Conservation (phyloP, 345 rosid genomes). For the Excoecaria agallocha region DNA sequence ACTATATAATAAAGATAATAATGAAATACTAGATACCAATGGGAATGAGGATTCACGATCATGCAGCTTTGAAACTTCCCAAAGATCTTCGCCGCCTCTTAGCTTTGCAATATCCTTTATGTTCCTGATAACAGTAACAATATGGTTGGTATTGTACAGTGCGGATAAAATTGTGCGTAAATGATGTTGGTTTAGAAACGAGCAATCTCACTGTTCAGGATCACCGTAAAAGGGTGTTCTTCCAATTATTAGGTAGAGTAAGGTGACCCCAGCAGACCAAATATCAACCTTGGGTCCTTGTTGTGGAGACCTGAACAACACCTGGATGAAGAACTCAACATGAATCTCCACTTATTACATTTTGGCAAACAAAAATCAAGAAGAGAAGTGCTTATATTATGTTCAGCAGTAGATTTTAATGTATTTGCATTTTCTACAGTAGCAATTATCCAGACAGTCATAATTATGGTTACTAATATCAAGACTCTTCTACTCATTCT, state of each 20-base stretch:
- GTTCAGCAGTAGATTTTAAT: neutral
- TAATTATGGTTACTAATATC: neutral
- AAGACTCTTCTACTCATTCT: constrained; percentile 7
- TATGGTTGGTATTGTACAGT: constrained; percentile 5
- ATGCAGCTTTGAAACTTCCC: constrained; percentile 91
- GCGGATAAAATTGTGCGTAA: neutral
- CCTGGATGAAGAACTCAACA: constrained; percentile 47
- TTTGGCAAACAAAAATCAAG: neutral
- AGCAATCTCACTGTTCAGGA: constrained; percentile 75
- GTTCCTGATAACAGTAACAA: constrained; percentile 52
- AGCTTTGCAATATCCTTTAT: constrained; percentile 73
- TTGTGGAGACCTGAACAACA: constrained; percentile 75
- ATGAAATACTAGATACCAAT: constrained; percentile 39
- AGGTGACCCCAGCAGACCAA: constrained; percentile 97
- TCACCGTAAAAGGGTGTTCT: constrained; percentile 79
- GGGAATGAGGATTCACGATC: constrained; percentile 81
- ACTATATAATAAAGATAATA: neutral
- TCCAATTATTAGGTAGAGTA: constrained; percentile 76
- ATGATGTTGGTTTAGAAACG: constrained; percentile 1
- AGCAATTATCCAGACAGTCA: neutral
- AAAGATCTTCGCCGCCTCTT: constrained; percentile 90
- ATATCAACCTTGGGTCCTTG: constrained; percentile 89
- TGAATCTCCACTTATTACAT: constrained; percentile 9
- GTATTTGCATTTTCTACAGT: neutral
- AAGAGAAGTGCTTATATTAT: neutral